Evolutionary conservation across 2,329 filamentous ascomycete species (phyloP).

Genomic region (Incumbomyces lentus): DNA sequence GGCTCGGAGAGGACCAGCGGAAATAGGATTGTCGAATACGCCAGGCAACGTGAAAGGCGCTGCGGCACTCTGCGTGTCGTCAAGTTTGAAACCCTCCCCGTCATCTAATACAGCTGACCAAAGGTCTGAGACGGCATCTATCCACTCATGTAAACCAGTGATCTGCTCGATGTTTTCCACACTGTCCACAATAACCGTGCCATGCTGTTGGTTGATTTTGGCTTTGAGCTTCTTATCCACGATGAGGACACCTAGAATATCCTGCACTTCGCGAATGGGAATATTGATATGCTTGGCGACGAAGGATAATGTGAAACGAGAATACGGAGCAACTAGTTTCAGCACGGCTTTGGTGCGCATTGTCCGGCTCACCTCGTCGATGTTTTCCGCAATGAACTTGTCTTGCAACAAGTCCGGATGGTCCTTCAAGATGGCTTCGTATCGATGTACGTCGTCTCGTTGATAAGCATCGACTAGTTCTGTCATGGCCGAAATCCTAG

Average conservation of each 20-base stretch:
- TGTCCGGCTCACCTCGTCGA: conserved; percentile 95
- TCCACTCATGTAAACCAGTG: conserved; percentile 62
- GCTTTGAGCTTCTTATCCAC: conserved; percentile 78
- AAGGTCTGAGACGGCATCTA: conserved; percentile 56
- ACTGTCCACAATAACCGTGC: conserved; percentile 70
- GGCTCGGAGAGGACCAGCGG: neutral
- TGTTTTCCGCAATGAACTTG: conserved; percentile 96
- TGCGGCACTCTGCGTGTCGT: conserved; percentile 27
- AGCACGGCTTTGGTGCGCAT: conserved; percentile 94
- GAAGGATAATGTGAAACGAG: conserved; percentile 76
- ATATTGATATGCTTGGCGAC: conserved; percentile 85
- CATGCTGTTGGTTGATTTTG: conserved; percentile 78
- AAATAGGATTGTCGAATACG: conserved; percentile 3
- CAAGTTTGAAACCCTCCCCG: conserved; percentile 53
- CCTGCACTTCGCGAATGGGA: conserved; percentile 73
- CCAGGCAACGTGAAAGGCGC: neutral
- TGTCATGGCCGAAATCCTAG: conserved; percentile 92
- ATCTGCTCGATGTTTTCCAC: conserved; percentile 53
- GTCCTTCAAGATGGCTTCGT: conserved; percentile 75
- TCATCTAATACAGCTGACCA: conserved; percentile 67
- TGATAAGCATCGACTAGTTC: conserved; percentile 95
- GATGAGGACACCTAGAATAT: conserved; percentile 91
- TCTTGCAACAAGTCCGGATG: conserved; percentile 86
- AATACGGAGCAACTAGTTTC: conserved; percentile 90
- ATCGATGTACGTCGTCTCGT: conserved; percentile 82